Base-by-base conservation (phyloP, 805 yeast species). In the Wickerhamiella parazyma region DNA sequence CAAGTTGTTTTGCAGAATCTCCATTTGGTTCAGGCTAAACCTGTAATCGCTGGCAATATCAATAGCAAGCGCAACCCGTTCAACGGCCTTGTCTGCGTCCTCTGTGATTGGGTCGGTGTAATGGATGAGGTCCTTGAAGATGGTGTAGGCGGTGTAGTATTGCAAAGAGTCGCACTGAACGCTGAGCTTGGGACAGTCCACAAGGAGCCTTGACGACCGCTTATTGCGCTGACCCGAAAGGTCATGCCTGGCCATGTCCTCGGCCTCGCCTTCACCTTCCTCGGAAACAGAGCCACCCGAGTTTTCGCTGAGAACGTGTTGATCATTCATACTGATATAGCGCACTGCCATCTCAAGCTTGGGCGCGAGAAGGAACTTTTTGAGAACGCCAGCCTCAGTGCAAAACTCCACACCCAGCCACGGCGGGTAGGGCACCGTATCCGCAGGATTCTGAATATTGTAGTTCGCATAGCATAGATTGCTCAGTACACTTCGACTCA, bases 351-450 rank as follows among this genome's bases (percentile, higher is more conserved):
- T 65, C 0, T 87, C 73, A 2, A 83, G 73, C 47, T 77, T 71
- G 25, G 78, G 73, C 20, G 85, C 69, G 31, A 87, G 63, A 40
- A 76, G 66, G 44, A 71, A 70, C 10, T 70, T 66, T 9, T 62
- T 55, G 47, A 75, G 60, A 1, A 68, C 53, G 0, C 69, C 66
- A 16, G 72, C 66, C 41, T 76, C 76, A 48, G 74, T 71, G 49
- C 82, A 75, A 18, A 78, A 65, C 53, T 84, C 94, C 38, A 74
- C 57, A 1, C 87, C 85, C 26, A 86, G 59, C 85, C 94, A 87
- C 0, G 95, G 93, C 2, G 95, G 95, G 96, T 95, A 87, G 16
- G 44, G 43, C 16, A 34, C 42, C 1, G 11, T 9, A 14, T 64
- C 64, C 3, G 61, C 45, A 5, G 49, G 31, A 1, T 21, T 29